Evolutionary conservation across 2,329 filamentous ascomycete genomes (phyloP).

Genomic region (Colletotrichum melonis): DNA sequence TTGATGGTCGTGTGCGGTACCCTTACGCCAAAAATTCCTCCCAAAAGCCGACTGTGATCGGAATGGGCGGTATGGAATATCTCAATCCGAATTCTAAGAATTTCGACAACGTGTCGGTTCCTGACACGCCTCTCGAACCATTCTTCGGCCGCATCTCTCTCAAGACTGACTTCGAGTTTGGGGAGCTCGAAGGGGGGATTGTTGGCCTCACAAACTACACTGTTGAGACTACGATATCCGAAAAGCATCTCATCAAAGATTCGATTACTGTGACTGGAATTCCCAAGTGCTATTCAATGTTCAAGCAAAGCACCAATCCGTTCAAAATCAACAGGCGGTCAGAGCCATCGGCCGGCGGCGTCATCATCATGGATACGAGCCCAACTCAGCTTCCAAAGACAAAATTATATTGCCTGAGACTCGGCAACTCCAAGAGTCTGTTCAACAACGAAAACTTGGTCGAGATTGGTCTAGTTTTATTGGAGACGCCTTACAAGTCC

Average conservation of each 20-base stretch:
- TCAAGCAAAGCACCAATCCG: background rate
- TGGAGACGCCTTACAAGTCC: background rate
- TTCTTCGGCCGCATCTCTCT: background rate
- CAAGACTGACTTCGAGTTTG: background rate
- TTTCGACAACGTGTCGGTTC: background rate
- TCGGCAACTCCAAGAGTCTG: background rate
- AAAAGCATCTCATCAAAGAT: background rate
- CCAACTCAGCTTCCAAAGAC: background rate
- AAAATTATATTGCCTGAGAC: background rate
- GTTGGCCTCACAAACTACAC: background rate
- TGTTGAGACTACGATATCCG: background rate
- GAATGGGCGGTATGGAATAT: background rate
- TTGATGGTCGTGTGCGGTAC: background rate
- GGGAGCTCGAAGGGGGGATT: background rate
- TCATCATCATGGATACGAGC: background rate
- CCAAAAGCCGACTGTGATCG: too few species aligned
- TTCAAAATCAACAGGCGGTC: background rate
- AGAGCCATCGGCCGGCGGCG: background rate
- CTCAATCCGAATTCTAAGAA: background rate
- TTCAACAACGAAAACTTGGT: background rate
- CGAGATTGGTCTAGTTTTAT: background rate
- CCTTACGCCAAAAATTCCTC: background rate
- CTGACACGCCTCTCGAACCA: background rate
- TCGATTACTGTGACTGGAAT: background rate
- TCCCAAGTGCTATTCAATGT: background rate